Conservation (phyloP, 495 filamentous ascomycete genomes). For the Trypethelium eluteriae region DNA sequence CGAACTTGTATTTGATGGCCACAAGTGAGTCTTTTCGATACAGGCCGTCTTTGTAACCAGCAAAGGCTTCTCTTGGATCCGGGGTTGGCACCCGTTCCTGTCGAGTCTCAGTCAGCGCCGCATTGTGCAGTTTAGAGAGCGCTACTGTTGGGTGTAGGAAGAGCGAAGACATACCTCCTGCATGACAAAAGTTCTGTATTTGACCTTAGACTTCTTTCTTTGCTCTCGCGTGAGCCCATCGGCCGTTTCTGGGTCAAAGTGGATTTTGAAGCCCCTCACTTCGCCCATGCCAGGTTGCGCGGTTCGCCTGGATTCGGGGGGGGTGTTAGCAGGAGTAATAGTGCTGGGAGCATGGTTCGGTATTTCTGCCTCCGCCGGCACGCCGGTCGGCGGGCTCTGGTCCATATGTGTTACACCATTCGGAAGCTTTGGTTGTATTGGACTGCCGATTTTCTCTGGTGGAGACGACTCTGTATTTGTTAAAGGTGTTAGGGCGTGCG, state of each 20-base stretch:
- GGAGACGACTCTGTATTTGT: constrained; percentile 73
- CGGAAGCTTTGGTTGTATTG: constrained; percentile 38
- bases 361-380: constrained; percentile 18
- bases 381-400: constrained; percentile 20
- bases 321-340: constrained; percentile 46
- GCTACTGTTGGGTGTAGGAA: background rate
- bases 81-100: constrained; percentile 36
- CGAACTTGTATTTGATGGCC: constrained; percentile 53
- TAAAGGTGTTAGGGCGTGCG: constrained; percentile 61
- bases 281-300: constrained; percentile 53
- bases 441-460: constrained; percentile 49
- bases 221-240: constrained; percentile 51
- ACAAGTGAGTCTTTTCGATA: background rate
- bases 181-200: constrained; percentile 61
- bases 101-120: background rate
- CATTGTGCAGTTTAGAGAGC: background rate
- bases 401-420: constrained; percentile 28
- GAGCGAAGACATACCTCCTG: constrained; percentile 35
- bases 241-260: constrained; percentile 69
- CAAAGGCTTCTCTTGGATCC: constrained; percentile 68
- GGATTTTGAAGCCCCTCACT: constrained; percentile 59
- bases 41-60: constrained; percentile 40
- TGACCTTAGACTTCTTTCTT: constrained; percentile 57
- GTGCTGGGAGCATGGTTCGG: constrained; percentile 16
- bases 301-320: constrained; percentile 47